A percentile compares a stretch with the other conserved stretches of the same genome.
These are phyloP conservation scores for Massospora cicadina DNA, from an alignment of 371 early-diverging fungal species.

Conservation along the genomic window DNA sequence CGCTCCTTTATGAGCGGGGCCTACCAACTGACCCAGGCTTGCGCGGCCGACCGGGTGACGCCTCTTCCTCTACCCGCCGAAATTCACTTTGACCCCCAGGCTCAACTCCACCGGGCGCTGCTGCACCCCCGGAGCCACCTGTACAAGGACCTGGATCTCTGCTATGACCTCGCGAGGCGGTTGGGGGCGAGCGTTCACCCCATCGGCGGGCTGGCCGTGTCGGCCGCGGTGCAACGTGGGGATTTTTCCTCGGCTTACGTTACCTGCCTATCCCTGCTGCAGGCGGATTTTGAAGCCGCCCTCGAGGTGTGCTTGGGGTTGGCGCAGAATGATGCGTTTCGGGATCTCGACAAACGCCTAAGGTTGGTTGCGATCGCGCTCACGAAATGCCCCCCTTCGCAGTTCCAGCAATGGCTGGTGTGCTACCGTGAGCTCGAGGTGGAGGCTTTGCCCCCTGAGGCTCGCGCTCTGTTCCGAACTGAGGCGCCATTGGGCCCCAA, in stretches of 20 bases:
- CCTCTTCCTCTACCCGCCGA: neutral
- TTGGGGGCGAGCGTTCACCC: neutral
- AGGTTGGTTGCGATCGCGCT: neutral
- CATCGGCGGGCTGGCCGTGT: neutral
- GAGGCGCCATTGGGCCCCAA: neutral
- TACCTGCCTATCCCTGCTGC: neutral
- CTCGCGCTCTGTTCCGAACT: neutral
- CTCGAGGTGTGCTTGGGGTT: neutral
- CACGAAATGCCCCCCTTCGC: neutral
- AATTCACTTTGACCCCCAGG: neutral
- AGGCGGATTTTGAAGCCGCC: neutral
- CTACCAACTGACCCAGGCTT: neutral
- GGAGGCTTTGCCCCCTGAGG: neutral
- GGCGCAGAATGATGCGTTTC: neutral
- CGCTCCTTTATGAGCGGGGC: neutral
- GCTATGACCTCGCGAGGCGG: neutral
- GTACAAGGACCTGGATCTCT: neutral
- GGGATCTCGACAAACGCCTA: neutral
- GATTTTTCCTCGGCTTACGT: neutral
- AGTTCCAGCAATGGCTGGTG: neutral
- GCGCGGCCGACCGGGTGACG: neutral
- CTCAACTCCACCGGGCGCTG: neutral
- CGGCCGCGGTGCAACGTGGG: neutral
- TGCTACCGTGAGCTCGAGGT: neutral
- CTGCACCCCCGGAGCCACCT: neutral